Percentiles rank a stretch among this genome's conserved stretches.
These are phyloP conservation scores for Penicillium coprophilum DNA, from an alignment of 495 filamentous ascomycete genomes.

Conservation along the genomic window DNA sequence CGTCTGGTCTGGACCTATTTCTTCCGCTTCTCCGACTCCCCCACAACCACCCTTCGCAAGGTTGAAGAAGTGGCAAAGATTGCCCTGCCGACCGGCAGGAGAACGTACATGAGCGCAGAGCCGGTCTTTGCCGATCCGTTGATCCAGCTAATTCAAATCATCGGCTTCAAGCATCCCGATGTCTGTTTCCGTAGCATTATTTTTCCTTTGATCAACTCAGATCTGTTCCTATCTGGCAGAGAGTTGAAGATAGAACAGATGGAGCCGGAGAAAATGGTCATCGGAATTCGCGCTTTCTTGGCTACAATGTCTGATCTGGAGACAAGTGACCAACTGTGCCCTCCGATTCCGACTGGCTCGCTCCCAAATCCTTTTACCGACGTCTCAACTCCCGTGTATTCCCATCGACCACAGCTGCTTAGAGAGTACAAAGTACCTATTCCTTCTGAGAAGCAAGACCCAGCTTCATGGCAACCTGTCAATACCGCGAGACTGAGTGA, in stretches of 20 bases:
- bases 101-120: constrained; percentile 76
- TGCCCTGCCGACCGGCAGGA: constrained; percentile 74
- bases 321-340: constrained; percentile 71
- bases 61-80: constrained; percentile 83
- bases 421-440: constrained; percentile 36
- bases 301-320: constrained; percentile 94
- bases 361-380: constrained; percentile 48
- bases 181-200: constrained; percentile 89
- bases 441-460: constrained; percentile 37
- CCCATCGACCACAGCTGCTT: constrained; percentile 42
- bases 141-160: constrained; percentile 90
- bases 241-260: constrained; percentile 89
- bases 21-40: constrained; percentile 74
- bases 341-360: constrained; percentile 70
- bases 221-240: constrained; percentile 70
- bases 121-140: constrained; percentile 79
- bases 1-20: constrained; percentile 96
- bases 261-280: constrained; percentile 93
- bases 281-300: constrained; percentile 90
- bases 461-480: constrained; percentile 62
- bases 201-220: constrained; percentile 91
- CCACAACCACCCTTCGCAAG: constrained; percentile 67
- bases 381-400: constrained; percentile 32
- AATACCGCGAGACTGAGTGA: constrained; percentile 70
- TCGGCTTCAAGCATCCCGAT: constrained; percentile 91